Percentiles rank a stretch among this genome's conserved stretches.
phyloP scores from a whole-genome alignment of 164 flowering plant species.

The Chimonanthus salicifolius region DNA sequence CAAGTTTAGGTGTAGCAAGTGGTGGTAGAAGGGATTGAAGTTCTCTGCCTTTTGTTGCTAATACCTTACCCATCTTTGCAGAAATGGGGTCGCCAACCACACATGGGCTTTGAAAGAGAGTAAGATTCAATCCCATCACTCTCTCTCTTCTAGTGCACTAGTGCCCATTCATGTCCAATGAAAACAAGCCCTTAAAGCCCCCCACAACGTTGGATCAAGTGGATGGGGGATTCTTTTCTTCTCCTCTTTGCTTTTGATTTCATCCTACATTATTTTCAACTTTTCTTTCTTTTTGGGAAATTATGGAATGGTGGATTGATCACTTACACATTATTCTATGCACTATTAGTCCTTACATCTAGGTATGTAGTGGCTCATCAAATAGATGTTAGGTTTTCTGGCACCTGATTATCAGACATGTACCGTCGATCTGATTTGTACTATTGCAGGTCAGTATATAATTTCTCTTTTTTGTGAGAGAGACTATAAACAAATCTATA shows the following conservation, averaged over 20 bases:
- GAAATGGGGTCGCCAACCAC: neutral
- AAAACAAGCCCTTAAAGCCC: neutral
- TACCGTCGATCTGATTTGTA: no score
- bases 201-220: neutral
- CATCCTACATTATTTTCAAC: no score
- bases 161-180: neutral
- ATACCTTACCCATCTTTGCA: neutral
- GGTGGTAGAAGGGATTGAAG: neutral
- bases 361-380: no score
- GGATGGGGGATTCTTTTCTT: neutral
- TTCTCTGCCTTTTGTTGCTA: neutral
- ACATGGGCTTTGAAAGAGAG: neutral
- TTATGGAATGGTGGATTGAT: no score
- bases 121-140: neutral
- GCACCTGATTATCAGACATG: no score
- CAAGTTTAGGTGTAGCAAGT: slow-evolving; percentile 24
- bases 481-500: no score
- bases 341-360: no score
- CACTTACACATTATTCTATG: no score
- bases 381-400: no score
- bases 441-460: no score
- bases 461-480: no score
- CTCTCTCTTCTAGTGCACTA: neutral
- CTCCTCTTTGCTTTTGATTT: neutral
- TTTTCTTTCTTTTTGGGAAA: no score